Base-by-base conservation (phyloP, 495 filamentous ascomycete genomes). In the Lasiosphaeriaceae sp. region DNA sequence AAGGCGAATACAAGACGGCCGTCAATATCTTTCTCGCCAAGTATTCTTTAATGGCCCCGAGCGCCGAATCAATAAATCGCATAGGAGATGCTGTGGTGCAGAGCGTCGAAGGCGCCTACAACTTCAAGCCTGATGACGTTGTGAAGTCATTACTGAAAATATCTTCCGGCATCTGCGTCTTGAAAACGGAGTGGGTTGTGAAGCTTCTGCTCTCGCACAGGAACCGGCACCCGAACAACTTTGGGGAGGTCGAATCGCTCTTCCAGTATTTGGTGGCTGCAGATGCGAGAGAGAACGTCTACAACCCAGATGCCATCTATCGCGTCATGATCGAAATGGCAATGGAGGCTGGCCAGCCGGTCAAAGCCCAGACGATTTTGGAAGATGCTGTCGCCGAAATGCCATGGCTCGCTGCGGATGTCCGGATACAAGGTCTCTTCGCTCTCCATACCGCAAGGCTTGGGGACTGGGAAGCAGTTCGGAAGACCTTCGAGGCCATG, bases 401-500 rank as follows among this genome's bases (percentile, higher is more conserved):
- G 31, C 65, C 67, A 1, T 43, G 60, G 5, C 51, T 72, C 23
- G 47, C 47, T 24, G 51, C 41, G 1, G 62, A 75, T 39, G 49
- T 72, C 20, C 47, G 59, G 23, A 39, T 76, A 11, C 67, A 63
- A 29, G 76, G 74, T 0, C 59, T 71, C 37, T 64, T 80, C 41
- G 76, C 73, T 11, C 60, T 68, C 14, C 59, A 63, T 11, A 57
- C 70, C 35, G 80, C 80, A 3, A 68, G 65, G 55, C 55, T 60
- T 16, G 72, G 71, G n/a, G 71, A 81, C 31, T 83, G 80, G 80
- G 61, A 64, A 11, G 69, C 57, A 3, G 78, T 78, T 11, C 63
- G 69, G 20, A 51, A 61, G 16, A 41, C 59, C 8, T 77, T 81
- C 35, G 54, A 54, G 21, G 56, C 49, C 7, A 77, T 79, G 70